Evolutionary conservation across 257 asterid genomes (phyloP).

Genomic region (Ligustrum vulgare): DNA sequence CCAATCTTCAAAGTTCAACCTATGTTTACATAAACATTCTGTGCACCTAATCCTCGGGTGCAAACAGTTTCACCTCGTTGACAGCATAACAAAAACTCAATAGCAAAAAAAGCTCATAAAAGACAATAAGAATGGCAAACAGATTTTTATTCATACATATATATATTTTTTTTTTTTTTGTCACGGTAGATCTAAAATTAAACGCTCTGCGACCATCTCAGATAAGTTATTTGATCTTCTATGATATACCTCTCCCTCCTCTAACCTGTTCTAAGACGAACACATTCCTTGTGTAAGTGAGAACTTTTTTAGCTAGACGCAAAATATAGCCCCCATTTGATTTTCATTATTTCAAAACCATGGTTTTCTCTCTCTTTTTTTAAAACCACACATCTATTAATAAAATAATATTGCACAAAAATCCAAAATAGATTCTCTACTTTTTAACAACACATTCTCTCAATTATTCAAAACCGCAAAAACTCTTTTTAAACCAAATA

Average conservation of each 20-base stretch:
- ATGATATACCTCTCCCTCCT: neutral
- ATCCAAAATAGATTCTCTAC: no score
- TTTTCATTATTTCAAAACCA: no score
- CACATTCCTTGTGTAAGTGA: neutral
- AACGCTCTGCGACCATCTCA: neutral
- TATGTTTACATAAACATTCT: constrained; percentile 5
- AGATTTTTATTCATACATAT: neutral
- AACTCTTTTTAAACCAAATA: no score
- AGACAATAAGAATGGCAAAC: neutral
- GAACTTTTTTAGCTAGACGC: neutral
- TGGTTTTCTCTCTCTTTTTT: no score
- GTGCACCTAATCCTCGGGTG: neutral
- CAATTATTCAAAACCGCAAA: no score
- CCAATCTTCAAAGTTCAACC: neutral
- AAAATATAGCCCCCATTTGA: no score
- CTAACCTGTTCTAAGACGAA: neutral
- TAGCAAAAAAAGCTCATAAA: neutral
- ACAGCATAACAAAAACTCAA: neutral
- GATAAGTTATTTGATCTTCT: neutral
- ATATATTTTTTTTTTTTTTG: neutral
- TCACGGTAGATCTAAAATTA: neutral
- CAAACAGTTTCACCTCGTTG: neutral
- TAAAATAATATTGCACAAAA: no score
- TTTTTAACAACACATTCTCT: no score
- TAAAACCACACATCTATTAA: no score